phyloP scores from a whole-genome alignment of 345 rosid species.

The Moricandia moricandioides region DNA sequence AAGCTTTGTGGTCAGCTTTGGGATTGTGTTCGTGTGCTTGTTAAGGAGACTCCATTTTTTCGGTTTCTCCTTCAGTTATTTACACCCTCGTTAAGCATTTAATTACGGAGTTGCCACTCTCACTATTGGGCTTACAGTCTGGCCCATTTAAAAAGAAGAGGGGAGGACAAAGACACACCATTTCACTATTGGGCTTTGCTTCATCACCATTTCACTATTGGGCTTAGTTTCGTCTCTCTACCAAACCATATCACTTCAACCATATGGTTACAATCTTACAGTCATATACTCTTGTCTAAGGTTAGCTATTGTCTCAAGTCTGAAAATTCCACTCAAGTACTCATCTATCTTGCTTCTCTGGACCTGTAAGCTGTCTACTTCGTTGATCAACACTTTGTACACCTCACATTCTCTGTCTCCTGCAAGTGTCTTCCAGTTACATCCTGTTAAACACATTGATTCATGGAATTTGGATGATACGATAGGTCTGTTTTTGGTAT shows the following conservation, averaged over 20 bases:
- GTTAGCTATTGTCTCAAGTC: not conserved
- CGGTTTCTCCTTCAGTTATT: conserved; percentile 16
- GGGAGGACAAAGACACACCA: not conserved
- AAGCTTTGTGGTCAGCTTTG: conserved; percentile 34
- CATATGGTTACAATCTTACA: not conserved
- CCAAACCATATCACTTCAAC: no score
- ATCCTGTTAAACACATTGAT: conserved; percentile 45
- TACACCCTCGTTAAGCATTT: not conserved
- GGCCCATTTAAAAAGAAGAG: not conserved
- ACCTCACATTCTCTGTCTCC: conserved; percentile 89
- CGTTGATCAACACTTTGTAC: conserved; percentile 72
- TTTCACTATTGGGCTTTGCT: not conserved
- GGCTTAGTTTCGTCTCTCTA: no score
- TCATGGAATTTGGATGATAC: not conserved
- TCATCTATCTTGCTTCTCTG: conserved; percentile 58
- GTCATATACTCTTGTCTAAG: conserved; percentile 16
- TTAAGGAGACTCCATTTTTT: conserved; percentile 13
- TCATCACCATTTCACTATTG: not conserved
- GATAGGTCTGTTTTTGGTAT: not conserved
- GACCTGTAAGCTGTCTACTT: conserved; percentile 54
- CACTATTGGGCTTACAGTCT: not conserved
- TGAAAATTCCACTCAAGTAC: conserved; percentile 45
- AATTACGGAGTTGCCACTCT: not conserved
- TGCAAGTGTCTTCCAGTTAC: conserved; percentile 66
- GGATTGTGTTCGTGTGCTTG: conserved; percentile 36